Base-by-base conservation (phyloP, 2,329 filamentous ascomycete species). In the Epichloe hybrida region DNA sequence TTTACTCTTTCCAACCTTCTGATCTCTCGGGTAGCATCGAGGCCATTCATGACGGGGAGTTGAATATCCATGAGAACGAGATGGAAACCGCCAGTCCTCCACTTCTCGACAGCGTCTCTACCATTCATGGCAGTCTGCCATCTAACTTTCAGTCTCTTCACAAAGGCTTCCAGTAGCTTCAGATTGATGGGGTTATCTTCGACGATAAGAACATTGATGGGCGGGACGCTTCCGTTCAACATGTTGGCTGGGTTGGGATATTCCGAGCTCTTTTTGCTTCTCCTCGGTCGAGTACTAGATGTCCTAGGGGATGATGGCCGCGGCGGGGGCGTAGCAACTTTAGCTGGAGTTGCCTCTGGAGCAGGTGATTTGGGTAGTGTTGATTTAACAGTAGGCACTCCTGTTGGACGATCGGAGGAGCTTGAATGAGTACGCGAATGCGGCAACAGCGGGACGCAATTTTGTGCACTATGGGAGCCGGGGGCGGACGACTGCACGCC, bases 121-220 rank as follows among this genome's bases (percentile, higher is more conserved):
- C 93, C 93, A 64, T 97, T 95, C 76, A 94, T 88, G 38, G 93
- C 93, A n/a, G 88, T 94, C 67, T 93, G 86, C 89, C 91, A 97
- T 36, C 93, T 81, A 6, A 98, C 93, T 63, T 95, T 96, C 47
- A 98, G 75, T 46, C 89, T 78, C 70, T 96, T 95, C 75, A 97
- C 91, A 62, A 98, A 95, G 1, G 90, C 89, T 63, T 96, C 91
- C 37, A 98, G 73, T 9, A 98, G 81, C 61, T 88, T 87, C 58
- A 97, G 73, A 63, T 97, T 98, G 75, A 98, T 97, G 56, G 93
- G 89, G 66, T 98, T 98, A 70, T 98, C 93, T 71, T 98, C 93
- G 13, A 98, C 93, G 54, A 98, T 95, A 42, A 98, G 75, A 7
- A 97, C 90, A 59, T 95, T 97, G 70, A 98, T 97, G 1, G 93